Evolutionary conservation across 305 asterid species (phyloP).

Genomic region (Fraxinus floribunda): DNA sequence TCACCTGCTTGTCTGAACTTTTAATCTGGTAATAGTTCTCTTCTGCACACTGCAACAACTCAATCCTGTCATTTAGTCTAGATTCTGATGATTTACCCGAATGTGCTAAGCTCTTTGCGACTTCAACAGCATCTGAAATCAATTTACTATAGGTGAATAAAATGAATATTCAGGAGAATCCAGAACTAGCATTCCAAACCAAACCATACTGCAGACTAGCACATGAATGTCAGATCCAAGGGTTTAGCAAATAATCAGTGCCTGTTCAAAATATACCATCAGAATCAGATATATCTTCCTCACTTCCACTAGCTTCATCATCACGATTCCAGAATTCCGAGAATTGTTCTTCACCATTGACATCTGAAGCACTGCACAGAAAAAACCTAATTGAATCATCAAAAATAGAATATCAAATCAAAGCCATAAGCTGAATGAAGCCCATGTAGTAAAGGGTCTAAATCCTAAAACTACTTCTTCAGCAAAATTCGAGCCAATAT

Average conservation of each 20-base stretch:
- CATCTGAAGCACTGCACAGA: conserved; percentile 50
- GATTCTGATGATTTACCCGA: conserved; percentile 44
- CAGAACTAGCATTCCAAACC: conserved; percentile 4
- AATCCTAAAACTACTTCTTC: conserved; percentile 16
- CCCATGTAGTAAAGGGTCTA: neutral
- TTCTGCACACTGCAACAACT: conserved; percentile 75
- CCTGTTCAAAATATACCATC: conserved; percentile 58
- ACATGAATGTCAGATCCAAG: neutral
- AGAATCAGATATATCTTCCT: conserved; percentile 88
- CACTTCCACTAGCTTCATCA: conserved; percentile 77
- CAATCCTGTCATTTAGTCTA: conserved; percentile 56
- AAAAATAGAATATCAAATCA: neutral
- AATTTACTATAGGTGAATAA: conserved; percentile 15
- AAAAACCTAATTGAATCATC: conserved; percentile 29
- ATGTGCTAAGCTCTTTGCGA: conserved; percentile 39
- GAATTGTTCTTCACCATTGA: conserved; percentile 38
- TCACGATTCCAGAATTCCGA: conserved; percentile 94
- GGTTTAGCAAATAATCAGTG: conserved; percentile 7
- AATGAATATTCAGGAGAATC: conserved; percentile 4
- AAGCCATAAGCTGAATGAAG: neutral
- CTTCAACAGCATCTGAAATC: conserved; percentile 54
- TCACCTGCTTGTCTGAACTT: conserved; percentile 58
- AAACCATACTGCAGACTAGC: neutral
- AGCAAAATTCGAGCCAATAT: neutral
- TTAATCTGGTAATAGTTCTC: conserved; percentile 63